A percentile compares a stretch with the other conserved stretches of the same genome.
Evolutionary conservation across 2,329 filamentous ascomycete genomes (phyloP).

Genomic region (Aspergillus sp.): DNA sequence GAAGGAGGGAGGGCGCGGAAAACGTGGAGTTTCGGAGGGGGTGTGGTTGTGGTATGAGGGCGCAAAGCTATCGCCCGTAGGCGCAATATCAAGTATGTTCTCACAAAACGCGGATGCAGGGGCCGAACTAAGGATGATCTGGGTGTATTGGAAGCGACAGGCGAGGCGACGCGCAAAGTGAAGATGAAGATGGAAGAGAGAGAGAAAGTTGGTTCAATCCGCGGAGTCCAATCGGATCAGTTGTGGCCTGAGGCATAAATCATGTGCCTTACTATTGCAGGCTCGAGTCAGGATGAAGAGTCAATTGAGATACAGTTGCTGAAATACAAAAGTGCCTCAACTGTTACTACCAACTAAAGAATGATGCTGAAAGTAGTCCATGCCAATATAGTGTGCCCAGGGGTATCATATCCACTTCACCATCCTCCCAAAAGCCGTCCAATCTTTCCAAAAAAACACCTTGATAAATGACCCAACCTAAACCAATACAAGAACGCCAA

Average conservation of each 20-base stretch:
- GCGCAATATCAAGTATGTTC: constrained; percentile 4
- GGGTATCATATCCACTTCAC: constrained; percentile 22
- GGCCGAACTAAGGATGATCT: too few relatives aligned
- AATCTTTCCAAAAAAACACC: background rate
- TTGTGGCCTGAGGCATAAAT: constrained; percentile 17
- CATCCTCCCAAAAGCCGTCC: background rate
- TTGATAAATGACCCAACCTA: background rate
- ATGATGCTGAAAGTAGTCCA: background rate
- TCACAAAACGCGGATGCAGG: too few relatives aligned
- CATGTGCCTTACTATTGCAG: background rate
- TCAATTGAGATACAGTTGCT: background rate
- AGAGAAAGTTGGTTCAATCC: background rate
- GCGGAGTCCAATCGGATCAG: too few relatives aligned
- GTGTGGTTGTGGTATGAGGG: too few relatives aligned
- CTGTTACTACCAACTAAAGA: too few relatives aligned
- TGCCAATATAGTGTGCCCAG: background rate
- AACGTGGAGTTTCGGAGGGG: too few relatives aligned
- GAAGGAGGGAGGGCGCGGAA: too few relatives aligned
- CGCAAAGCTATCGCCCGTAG: constrained; percentile 14
- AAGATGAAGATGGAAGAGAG: background rate
- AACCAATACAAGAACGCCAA: constrained; percentile 5
- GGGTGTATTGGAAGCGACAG: background rate
- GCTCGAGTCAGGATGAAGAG: background rate
- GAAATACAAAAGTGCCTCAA: too few relatives aligned
- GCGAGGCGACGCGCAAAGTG: background rate